Evolutionary conservation across 106 monocot species (phyloP).

Genomic region (Chionographis japonica): DNA sequence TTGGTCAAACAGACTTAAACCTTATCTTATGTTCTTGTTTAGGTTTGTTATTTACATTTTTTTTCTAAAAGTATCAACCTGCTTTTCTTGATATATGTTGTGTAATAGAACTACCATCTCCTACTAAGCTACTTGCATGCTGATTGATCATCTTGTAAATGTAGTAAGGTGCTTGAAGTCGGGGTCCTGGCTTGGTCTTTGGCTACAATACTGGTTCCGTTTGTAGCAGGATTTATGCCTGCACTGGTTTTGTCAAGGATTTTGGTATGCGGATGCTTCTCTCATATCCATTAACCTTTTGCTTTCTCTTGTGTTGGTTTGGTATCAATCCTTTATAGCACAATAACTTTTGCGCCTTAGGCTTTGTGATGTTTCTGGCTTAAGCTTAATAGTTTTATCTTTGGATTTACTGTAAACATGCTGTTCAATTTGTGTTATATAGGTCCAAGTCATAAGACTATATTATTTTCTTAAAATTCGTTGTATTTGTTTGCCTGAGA

Average conservation of each 20-base stretch:
- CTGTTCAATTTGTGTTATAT: no score
- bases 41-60: neutral
- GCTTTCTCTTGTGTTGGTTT: neutral
- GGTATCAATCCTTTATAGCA: no score
- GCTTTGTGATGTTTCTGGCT: neutral
- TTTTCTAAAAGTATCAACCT: neutral
- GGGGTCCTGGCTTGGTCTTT: conserved; percentile 89
- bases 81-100: neutral
- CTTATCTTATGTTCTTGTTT: neutral
- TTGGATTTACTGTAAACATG: neutral
- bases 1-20: no score
- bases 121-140: conserved; percentile 4
- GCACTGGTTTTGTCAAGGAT: conserved; percentile 84
- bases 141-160: conserved; percentile 21
- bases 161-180: conserved; percentile 86
- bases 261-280: conserved; percentile 51
- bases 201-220: conserved; percentile 86
- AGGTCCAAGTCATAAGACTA: no score
- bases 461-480: no score
- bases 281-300: neutral
- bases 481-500: no score
- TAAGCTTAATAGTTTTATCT: neutral
- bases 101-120: neutral
- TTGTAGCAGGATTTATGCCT: conserved; percentile 88
- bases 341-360: neutral